phyloP scores from a whole-genome alignment of 2,329 filamentous ascomycete species.

The Hymenoscyphus salicellus region DNA sequence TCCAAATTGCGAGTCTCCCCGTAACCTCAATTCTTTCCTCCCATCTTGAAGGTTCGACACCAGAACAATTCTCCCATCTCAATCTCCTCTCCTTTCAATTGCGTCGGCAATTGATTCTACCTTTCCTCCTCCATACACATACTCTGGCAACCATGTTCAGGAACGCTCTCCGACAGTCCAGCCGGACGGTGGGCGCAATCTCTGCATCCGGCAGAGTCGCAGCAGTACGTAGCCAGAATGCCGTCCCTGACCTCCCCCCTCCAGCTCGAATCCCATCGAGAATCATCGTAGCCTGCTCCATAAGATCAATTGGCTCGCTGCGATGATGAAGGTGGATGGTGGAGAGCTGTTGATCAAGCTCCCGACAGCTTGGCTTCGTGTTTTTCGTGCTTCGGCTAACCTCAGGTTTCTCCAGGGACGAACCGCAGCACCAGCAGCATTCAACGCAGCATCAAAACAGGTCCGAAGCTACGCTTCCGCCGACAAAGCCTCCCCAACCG shows the following conservation, averaged over 20 bases:
- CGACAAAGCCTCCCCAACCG: slow-evolving; percentile 91
- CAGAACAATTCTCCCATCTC: slow-evolving; percentile 30
- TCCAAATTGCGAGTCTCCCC: too few species aligned
- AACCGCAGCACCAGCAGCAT: slow-evolving; percentile 75
- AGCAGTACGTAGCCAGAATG: slow-evolving; percentile 74
- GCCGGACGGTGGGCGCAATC: slow-evolving; percentile 90
- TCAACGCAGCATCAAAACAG: slow-evolving; percentile 68
- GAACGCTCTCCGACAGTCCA: slow-evolving; percentile 95
- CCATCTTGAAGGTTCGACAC: slow-evolving; percentile 28
- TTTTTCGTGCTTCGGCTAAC: slow-evolving; percentile 55
- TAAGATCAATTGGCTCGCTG: slow-evolving; percentile 38
- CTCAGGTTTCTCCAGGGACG: slow-evolving; percentile 65
- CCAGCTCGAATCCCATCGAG: slow-evolving; percentile 37
- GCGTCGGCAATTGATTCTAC: slow-evolving; percentile 63
- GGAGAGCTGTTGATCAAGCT: slow-evolving; percentile 41
- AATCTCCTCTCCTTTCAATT: slow-evolving; percentile 63
- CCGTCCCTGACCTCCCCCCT: slow-evolving; percentile 37
- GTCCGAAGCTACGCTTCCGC: slow-evolving; percentile 87
- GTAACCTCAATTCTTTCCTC: not conserved
- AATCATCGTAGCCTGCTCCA: slow-evolving; percentile 38
- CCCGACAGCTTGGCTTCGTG: slow-evolving; percentile 28
- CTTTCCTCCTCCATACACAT: slow-evolving; percentile 49
- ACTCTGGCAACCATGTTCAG: slow-evolving; percentile 81
- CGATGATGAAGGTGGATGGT: slow-evolving; percentile 35
- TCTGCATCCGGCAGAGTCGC: slow-evolving; percentile 88